phyloP scores from a whole-genome alignment of 768 basidiomycete species.

The Phanerochaete carnosa region DNA sequence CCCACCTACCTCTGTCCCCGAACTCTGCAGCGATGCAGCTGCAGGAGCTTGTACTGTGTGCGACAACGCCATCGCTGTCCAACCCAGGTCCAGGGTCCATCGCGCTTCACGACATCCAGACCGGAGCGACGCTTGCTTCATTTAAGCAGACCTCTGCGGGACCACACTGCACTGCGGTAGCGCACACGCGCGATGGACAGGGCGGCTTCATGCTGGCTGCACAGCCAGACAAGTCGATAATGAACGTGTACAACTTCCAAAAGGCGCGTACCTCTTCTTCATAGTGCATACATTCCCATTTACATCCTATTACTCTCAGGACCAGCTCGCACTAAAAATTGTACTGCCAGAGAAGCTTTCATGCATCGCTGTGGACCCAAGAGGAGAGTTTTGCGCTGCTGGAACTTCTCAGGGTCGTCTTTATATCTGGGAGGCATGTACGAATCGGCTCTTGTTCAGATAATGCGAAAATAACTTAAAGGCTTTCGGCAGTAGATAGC shows the following conservation, averaged over 20 bases:
- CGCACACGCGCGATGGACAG: conserved; percentile 64
- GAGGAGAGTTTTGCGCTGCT: conserved; percentile 78
- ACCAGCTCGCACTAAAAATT: conserved; percentile 83
- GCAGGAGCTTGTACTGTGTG: conserved; percentile 67
- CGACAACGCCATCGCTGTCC: conserved; percentile 48
- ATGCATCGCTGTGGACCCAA: conserved; percentile 71
- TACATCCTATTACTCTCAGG: conserved; percentile 42
- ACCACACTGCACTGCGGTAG: conserved; percentile 61
- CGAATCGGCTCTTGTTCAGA: not conserved
- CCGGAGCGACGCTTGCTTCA: conserved; percentile 69
- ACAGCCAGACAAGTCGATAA: conserved; percentile 83
- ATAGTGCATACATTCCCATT: not conserved
- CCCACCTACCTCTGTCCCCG: not conserved
- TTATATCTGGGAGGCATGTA: conserved; percentile 92
- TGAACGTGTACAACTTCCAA: conserved; percentile 93
- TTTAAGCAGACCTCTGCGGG: conserved; percentile 82
- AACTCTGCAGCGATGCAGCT: conserved; percentile 44
- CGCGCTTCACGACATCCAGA: conserved; percentile 78
- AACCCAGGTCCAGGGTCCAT: conserved; percentile 59
- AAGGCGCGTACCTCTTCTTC: conserved; percentile 50
- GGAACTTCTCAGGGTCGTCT: conserved; percentile 87
- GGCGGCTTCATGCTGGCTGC: conserved; percentile 85
- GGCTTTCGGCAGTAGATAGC: conserved; percentile 52
- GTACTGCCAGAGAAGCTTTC: conserved; percentile 88
- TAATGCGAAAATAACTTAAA: not conserved